phyloP scores from a whole-genome alignment of 345 rosid species.

The Melastoma malabathricum region DNA sequence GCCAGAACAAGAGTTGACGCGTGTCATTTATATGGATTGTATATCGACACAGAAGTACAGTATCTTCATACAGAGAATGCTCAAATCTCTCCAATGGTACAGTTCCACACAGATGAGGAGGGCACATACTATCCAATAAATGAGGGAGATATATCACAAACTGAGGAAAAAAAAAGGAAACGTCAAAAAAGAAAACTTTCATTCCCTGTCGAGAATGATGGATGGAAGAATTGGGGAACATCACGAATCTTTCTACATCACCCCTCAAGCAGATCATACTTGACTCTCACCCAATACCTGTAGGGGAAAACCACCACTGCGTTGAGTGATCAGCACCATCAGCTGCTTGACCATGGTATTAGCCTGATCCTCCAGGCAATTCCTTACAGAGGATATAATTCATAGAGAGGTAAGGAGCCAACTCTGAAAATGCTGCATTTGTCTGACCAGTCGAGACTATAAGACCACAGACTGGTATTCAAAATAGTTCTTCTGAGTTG shows the following conservation, averaged over 20 bases:
- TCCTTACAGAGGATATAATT: not conserved
- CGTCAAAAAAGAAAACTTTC: constrained; percentile 2
- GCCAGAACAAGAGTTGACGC: no score
- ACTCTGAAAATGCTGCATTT: constrained; percentile 1
- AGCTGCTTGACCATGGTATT: no score
- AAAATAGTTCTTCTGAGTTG: constrained; percentile 46
- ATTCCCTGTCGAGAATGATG: not conserved
- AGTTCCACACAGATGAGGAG: constrained; percentile 2
- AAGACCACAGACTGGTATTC: constrained; percentile 4
- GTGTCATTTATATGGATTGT: no score
- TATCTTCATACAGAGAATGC: not conserved
- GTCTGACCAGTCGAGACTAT: not conserved
- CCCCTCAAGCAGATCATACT: no score
- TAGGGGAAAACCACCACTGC: no score
- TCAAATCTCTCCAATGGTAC: not conserved
- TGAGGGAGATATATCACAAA: constrained; percentile 11
- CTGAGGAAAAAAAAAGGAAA: constrained; percentile 2
- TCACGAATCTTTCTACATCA: no score
- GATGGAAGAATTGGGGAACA: no score
- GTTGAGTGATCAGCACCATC: no score
- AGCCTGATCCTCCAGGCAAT: not conserved
- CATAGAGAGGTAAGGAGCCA: not conserved
- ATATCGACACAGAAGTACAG: not conserved
- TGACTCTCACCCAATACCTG: no score
- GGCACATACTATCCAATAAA: constrained; percentile 4